These are phyloP conservation scores for Ogataea henricii DNA, from an alignment of 805 yeast species.

Conservation along the genomic window DNA sequence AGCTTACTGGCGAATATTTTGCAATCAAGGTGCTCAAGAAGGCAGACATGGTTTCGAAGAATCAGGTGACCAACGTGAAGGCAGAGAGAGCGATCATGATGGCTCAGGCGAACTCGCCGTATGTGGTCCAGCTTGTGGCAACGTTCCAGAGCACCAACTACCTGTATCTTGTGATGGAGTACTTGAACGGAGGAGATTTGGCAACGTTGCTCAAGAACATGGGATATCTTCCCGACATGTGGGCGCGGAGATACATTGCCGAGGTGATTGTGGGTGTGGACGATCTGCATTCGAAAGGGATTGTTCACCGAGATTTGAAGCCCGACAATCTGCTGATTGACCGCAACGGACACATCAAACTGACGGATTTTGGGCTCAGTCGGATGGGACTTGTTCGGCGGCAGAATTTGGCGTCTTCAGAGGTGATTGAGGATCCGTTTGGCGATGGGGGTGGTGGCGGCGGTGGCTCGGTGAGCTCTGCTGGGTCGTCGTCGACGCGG, in stretches of 20 bases:
- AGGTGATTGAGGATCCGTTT: slow-evolving; percentile 24
- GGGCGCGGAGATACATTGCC: slow-evolving; percentile 85
- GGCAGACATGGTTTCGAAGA: slow-evolving; percentile 95
- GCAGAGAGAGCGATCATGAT: slow-evolving; percentile 98
- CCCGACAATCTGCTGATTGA: slow-evolving; percentile 94
- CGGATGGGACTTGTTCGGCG: slow-evolving; percentile 86
- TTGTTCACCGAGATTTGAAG: slow-evolving; percentile 92
- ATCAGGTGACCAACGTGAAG: slow-evolving; percentile 91
- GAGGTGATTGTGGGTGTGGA: slow-evolving; percentile 90
- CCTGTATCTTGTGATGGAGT: slow-evolving; percentile 93
- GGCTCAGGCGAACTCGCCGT: slow-evolving; percentile 91
- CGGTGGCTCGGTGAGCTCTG: not conserved
- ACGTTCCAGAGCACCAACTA: slow-evolving; percentile 89
- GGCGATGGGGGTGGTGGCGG: not conserved
- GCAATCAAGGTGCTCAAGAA: slow-evolving; percentile 92
- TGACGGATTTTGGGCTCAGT: slow-evolving; percentile 94
- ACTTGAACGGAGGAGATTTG: slow-evolving; percentile 92
- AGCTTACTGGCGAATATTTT: slow-evolving; percentile 88
- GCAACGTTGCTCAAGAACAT: slow-evolving; percentile 81
- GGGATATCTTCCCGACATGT: slow-evolving; percentile 80
- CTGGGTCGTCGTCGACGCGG: not conserved
- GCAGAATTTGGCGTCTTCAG: slow-evolving; percentile 45
- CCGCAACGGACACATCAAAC: slow-evolving; percentile 80
- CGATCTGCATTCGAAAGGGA: slow-evolving; percentile 84
- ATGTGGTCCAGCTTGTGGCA: slow-evolving; percentile 84